Evolutionary conservation across 2,329 filamentous ascomycete species (phyloP).

Genomic region (Aureobasidium musti): DNA sequence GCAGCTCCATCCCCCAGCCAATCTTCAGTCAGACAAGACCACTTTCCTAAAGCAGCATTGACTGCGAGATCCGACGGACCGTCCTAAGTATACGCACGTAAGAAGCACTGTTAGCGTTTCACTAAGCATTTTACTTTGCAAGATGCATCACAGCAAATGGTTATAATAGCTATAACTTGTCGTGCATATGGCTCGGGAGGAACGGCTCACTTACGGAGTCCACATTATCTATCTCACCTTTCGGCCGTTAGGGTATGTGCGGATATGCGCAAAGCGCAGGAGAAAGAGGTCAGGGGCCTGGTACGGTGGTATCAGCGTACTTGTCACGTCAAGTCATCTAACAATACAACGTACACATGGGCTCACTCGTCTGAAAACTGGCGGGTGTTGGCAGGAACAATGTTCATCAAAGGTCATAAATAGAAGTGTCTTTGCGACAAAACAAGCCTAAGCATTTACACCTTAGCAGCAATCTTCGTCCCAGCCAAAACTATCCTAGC

Average conservation of each 20-base stretch:
- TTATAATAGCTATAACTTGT: background rate
- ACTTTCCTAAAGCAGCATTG: background rate
- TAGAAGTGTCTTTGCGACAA: too few species aligned
- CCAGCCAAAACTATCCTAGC: conserved; percentile 44
- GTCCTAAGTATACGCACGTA: background rate
- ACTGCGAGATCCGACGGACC: background rate
- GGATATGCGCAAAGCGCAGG: background rate
- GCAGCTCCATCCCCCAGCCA: too few species aligned
- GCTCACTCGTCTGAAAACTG: too few species aligned
- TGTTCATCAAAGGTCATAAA: background rate
- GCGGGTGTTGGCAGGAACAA: background rate
- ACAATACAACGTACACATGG: too few species aligned
- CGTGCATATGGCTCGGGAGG: background rate
- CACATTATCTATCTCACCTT: background rate
- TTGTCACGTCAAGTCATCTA: too few species aligned
- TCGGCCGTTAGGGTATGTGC: background rate
- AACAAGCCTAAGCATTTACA: background rate
- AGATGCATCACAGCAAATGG: background rate
- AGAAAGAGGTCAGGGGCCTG: background rate
- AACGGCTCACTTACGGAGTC: background rate
- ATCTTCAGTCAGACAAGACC: background rate
- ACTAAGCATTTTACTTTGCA: background rate
- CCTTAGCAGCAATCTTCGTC: conserved; percentile 27
- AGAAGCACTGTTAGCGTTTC: background rate
- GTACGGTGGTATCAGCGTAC: too few species aligned